These are phyloP conservation scores for Stellera chamaejasme DNA, from an alignment of 345 rosid genomes.

Conservation along the genomic window DNA sequence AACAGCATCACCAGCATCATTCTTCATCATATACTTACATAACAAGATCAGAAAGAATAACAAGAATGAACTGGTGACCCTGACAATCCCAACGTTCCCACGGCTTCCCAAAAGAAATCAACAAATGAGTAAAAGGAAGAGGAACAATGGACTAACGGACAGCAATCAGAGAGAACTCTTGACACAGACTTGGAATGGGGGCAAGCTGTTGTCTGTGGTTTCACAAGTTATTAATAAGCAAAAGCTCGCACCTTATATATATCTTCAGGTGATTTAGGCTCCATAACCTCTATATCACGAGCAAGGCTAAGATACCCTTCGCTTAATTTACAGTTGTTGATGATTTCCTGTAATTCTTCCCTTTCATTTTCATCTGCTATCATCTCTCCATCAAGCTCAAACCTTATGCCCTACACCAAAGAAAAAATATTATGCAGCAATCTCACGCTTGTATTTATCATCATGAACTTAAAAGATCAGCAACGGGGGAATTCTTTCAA, in stretches of 20 bases:
- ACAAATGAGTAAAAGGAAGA: too few relatives aligned
- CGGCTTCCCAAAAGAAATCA: too few relatives aligned
- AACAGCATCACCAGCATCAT: neutral
- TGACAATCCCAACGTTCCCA: too few relatives aligned
- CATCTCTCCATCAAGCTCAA: slow-evolving; percentile 68
- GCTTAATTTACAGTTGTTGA: slow-evolving; percentile 68
- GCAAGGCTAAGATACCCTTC: slow-evolving; percentile 96
- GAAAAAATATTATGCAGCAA: neutral
- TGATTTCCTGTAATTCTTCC: slow-evolving; percentile 65
- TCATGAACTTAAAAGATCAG: neutral
- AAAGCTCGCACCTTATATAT: slow-evolving; percentile 69
- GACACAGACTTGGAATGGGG: too few relatives aligned
- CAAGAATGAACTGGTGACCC: too few relatives aligned
- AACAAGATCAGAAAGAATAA: too few relatives aligned
- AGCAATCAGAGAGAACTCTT: too few relatives aligned
- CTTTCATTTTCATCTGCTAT: slow-evolving; percentile 53
- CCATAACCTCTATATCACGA: slow-evolving; percentile 99
- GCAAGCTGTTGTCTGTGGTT: neutral
- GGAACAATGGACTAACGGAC: too few relatives aligned
- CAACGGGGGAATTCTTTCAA: neutral
- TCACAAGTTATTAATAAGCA: neutral
- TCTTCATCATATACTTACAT: too few relatives aligned
- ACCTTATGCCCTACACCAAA: slow-evolving; percentile 44
- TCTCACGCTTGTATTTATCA: neutral
- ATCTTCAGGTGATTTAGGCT: slow-evolving; percentile 93